Percentiles rank a stretch among this genome's conserved stretches.
Evolutionary conservation across 805 yeast genomes (phyloP).

Genomic region (Candida anglica): DNA sequence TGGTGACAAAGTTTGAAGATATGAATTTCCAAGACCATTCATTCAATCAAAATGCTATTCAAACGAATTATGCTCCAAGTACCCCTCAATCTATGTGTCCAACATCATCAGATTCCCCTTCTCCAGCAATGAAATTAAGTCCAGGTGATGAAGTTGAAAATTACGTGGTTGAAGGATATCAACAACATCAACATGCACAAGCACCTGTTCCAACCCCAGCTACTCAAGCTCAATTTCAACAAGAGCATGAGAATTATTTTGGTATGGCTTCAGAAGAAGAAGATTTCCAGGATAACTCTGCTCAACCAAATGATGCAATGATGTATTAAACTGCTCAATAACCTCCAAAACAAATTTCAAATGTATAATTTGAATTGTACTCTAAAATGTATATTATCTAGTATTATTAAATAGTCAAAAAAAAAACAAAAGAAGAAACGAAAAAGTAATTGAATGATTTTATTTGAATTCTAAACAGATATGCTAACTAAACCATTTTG

Average conservation of each 20-base stretch:
- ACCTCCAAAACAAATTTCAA: background rate
- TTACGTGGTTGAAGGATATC: constrained; percentile 34
- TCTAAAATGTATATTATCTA: background rate
- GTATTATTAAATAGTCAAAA: background rate
- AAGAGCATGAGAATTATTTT: constrained; percentile 35
- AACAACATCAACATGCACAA: constrained; percentile 9
- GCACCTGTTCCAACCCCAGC: constrained; percentile 2
- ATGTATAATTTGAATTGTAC: background rate
- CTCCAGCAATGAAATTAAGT: constrained; percentile 18
- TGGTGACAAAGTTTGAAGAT: constrained; percentile 47
- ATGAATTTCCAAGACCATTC: constrained; percentile 21
- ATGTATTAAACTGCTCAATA: background rate
- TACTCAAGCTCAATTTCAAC: constrained; percentile 13
- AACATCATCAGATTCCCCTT: constrained; percentile 11
- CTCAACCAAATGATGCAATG: constrained; percentile 2
- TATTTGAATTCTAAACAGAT: constrained; percentile 4
- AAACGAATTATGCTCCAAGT: constrained; percentile 13
- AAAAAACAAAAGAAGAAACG: background rate
- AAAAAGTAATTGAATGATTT: too few relatives aligned
- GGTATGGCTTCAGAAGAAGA: constrained; percentile 27
- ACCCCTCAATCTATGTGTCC: constrained; percentile 20
- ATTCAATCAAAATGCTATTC: constrained; percentile 4
- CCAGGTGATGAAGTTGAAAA: constrained; percentile 37
- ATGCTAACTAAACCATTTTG: constrained; percentile 25
- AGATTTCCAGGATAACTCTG: background rate